Base-by-base conservation (phyloP, 495 filamentous ascomycete genomes). In the Clavariopsis aquatica region DNA sequence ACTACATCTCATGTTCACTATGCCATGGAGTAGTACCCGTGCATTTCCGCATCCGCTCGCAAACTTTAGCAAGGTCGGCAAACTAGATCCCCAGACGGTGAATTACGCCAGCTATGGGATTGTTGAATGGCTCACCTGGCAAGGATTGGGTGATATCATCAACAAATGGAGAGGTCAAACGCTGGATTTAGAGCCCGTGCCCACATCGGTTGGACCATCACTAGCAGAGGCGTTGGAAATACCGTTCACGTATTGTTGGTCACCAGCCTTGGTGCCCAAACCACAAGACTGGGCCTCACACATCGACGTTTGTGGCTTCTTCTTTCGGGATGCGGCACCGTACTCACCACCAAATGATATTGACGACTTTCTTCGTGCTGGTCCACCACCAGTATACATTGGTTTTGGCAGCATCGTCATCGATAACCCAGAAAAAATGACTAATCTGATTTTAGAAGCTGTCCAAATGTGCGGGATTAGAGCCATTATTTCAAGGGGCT, bases 391-490 rank as follows among this genome's bases (percentile, higher is more conserved):
- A 1, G 93, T 97, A 19, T 98, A 98, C 62, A 91, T 98, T 56
- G 94, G 94, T 1, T 98, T 98, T 69, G 94, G 94, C 7, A 96
- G 91, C 1, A 93, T 98, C 55, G 89, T 96, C 13, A 92, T 98
- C 13, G 85, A 87, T 0, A 93, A 98, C 72, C 88, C 92, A 13
- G 84, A 83, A 31, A 90, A 90, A 4, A 60, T 80, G 73, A 96
- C 93, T 31, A 83, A 85, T 64, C 92, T 92, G 0, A 88, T 98
- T n/a, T 86, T 98, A 36, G 89, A 95, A 52, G 91, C 91, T 0
- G 90, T 97, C 4, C 76, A 27, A 96, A 97, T 73, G 91, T 93
- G 17, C 97, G 93, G 93, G 93, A 84, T 89, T 17, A 82, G 91
- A 22, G 90, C 89, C 2, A 74, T 95, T 0, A 82, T 95, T 2